Evolutionary conservation across 2,329 filamentous ascomycete species (phyloP), one percentile per base, ranked within the genome.

Genomic region (Elsinoe australis): DNA sequence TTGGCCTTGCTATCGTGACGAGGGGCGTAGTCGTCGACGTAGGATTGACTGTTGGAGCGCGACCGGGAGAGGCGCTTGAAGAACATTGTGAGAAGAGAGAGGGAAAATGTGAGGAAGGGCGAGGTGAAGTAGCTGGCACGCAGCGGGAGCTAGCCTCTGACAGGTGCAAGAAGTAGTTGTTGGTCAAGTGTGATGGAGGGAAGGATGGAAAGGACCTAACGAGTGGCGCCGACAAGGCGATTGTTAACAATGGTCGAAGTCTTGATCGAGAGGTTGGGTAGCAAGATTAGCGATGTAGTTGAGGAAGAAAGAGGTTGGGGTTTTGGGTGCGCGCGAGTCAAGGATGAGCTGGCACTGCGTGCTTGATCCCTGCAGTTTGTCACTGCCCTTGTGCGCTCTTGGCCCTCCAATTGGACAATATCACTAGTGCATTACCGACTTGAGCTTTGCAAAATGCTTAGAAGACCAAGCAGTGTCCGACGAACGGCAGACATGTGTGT

Each of bases 41-140:
- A 73, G 57, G 63, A 67, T 57, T 72, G 71, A 58, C 61, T 66
- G 57, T 71, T 69, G 49, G 64, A 63, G 34, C 66, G 61, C 47
- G 67, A 70, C 52, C 70, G 56, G 50, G 59, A 62, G 35, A 66
- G 65, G 54, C 70, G 69, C 60, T 71, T 72, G 69, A 72, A 71
- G 66, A 73, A 71, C 70, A 61, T 66, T 61, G 60, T 58, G 52
- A 54, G 52, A 51, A 50, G 52, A 51, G 49, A 47, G 39, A 53
- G 51, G 48, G 52, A 46, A 53, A 49, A 51, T 19, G 41, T 24
- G 47, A 33, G 36, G 36, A 29, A 33, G 26, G 10, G 28, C 15
- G 41, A 52, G 33, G 33, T 48, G 9, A 48, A 48, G 22, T 34
- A 48, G 21, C 29, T 35, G 45, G 45, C 26, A 26, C 45, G 21